Percentiles rank a stretch among this genome's conserved stretches.
Conservation (phyloP, 2,329 filamentous ascomycete species). For the Botrytis sinoallii region DNA sequence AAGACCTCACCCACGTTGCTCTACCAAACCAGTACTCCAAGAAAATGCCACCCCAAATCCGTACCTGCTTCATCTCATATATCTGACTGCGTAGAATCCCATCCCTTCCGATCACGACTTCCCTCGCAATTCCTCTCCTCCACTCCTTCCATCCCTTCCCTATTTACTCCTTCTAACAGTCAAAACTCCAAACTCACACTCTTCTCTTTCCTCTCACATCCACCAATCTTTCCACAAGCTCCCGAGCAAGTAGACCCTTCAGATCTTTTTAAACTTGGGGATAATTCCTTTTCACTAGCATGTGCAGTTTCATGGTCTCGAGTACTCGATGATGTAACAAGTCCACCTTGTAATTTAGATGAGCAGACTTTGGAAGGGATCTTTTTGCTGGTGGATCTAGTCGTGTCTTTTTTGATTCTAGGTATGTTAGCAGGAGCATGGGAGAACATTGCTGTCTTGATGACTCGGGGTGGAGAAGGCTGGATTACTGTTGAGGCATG, state of each 20-base stretch:
- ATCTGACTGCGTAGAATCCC: neutral
- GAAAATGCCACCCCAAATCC: neutral
- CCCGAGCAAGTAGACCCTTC: neutral
- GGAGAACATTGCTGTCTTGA: neutral
- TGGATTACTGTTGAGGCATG: neutral
- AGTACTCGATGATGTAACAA: neutral
- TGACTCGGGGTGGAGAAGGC: too few species aligned
- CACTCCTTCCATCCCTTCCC: neutral
- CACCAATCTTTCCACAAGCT: neutral
- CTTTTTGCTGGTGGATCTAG: neutral
- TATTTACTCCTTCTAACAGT: neutral
- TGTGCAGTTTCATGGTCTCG: neutral
- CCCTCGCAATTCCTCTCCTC: neutral
- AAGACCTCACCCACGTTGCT: too few species aligned
- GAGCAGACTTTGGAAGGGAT: neutral
- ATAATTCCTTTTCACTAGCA: too few species aligned
- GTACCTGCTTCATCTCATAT: too few species aligned
- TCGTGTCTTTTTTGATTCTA: neutral
- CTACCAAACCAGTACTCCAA: neutral
- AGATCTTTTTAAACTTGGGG: too few species aligned
- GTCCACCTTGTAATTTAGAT: neutral
- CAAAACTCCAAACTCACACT: conserved; percentile 4
- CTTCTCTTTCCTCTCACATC: neutral
- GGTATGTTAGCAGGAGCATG: neutral
- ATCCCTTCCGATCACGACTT: neutral